Conservation (phyloP, 306 rosid genomes). For the Nissolia schottii region DNA sequence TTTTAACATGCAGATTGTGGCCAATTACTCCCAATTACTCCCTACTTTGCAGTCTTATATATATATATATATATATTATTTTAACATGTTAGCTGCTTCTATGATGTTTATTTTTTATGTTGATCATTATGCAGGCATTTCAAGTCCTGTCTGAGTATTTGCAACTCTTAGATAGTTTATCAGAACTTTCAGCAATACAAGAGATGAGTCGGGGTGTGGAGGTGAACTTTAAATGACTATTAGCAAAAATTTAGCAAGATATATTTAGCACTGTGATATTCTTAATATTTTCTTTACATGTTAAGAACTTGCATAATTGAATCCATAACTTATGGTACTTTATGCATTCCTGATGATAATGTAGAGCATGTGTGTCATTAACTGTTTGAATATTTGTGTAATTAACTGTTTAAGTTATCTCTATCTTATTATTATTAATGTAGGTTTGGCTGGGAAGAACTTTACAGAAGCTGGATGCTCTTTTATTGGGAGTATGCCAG, state of each 20-base stretch:
- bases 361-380: constrained; percentile 11
- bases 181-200: constrained; percentile 85
- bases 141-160: constrained; percentile 94
- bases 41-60: neutral
- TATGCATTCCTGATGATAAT: neutral
- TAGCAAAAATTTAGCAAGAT: constrained; percentile 17
- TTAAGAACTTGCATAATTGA: neutral
- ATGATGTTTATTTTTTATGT: constrained; percentile 6
- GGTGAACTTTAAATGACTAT: constrained; percentile 48
- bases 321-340: neutral
- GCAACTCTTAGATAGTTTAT: constrained; percentile 86
- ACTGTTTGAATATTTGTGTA: constrained; percentile 25
- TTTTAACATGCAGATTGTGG: constrained; percentile 26
- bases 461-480: constrained; percentile 89
- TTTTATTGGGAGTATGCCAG: constrained; percentile 92
- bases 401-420: constrained; percentile 12
- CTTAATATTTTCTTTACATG: neutral
- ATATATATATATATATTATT: too few relatives aligned
- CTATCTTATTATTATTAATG: constrained; percentile 6
- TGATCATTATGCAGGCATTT: constrained; percentile 69
- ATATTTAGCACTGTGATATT: neutral
- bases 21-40: constrained; percentile 3
- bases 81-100: constrained; percentile 20
- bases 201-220: constrained; percentile 94
- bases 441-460: constrained; percentile 95